A percentile compares a stretch with the other conserved stretches of the same genome.
Conservation (phyloP, 163 green algal species). For the Trebouxiophyceae sp. region DNA sequence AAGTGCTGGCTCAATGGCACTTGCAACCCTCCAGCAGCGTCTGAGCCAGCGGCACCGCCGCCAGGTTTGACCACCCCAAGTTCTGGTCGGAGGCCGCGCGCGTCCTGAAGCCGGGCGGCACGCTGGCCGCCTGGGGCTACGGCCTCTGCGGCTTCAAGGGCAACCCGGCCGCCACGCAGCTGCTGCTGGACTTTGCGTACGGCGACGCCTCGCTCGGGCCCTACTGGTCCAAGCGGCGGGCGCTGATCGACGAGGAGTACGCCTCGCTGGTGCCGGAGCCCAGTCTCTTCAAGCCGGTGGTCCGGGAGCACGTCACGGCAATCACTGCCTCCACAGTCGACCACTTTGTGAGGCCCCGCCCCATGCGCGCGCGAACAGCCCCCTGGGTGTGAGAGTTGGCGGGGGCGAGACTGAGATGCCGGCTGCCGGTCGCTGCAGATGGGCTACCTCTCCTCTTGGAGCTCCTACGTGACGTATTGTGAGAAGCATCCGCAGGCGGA, state of each 20-base stretch:
- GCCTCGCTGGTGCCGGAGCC: not conserved
- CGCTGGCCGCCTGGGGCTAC: conserved; percentile 33
- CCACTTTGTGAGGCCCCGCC: too few relatives aligned
- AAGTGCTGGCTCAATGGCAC: not conserved
- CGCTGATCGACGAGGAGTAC: conserved; percentile 18
- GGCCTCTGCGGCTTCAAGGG: not conserved
- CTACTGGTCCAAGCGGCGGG: conserved; percentile 20
- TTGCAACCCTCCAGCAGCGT: too few relatives aligned
- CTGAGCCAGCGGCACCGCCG: too few relatives aligned
- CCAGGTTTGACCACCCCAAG: conserved; percentile 23
- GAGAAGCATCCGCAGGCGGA: not conserved
- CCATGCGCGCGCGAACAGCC: too few relatives aligned
- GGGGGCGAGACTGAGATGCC: too few relatives aligned
- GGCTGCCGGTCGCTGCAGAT: too few relatives aligned
- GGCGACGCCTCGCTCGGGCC: conserved; percentile 10
- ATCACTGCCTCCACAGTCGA: too few relatives aligned
- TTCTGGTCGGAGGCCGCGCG: conserved; percentile 31
- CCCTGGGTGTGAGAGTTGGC: too few relatives aligned
- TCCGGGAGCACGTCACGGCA: not conserved
- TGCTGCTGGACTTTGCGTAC: conserved; percentile 18
- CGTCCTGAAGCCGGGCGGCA: conserved; percentile 28
- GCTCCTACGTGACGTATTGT: not conserved
- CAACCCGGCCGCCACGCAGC: not conserved
- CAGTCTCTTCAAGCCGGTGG: not conserved
- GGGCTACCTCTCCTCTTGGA: not conserved